Percentiles rank a stretch among this genome's conserved stretches.
Evolutionary conservation across 192 early-diverging fungal genomes (phyloP).

Genomic region (Podila horticola): DNA sequence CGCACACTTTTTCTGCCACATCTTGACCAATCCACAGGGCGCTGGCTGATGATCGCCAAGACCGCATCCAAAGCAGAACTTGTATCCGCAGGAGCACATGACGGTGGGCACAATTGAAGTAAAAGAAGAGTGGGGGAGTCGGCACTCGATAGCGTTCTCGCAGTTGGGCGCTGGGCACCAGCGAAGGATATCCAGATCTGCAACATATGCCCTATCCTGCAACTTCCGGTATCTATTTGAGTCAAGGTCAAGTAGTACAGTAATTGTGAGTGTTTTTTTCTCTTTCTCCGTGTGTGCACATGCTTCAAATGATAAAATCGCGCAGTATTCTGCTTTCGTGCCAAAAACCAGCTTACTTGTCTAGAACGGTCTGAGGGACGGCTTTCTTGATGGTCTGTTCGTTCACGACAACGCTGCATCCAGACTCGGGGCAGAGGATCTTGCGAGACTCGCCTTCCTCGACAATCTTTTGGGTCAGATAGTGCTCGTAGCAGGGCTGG

Average conservation of each 20-base stretch:
- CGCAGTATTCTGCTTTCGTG: no score
- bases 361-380: conserved; percentile 63
- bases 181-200: conserved; percentile 80
- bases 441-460: conserved; percentile 90
- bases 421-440: conserved; percentile 84
- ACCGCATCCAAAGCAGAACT: conserved; percentile 95
- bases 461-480: conserved; percentile 85
- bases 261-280: neutral
- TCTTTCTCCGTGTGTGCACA: no score
- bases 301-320: no score
- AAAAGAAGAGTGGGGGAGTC: conserved; percentile 74
- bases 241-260: neutral
- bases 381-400: conserved; percentile 80
- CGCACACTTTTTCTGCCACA: conserved; percentile 94
- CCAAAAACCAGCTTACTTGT: conserved; percentile 64
- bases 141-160: conserved; percentile 93
- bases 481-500: conserved; percentile 84
- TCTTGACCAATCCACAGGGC: conserved; percentile 83
- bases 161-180: conserved; percentile 99
- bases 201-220: conserved; percentile 92
- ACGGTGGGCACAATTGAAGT: conserved; percentile 87
- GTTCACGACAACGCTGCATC: conserved; percentile 87
- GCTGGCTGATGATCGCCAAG: conserved; percentile 88
- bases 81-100: conserved; percentile 77
- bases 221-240: conserved; percentile 75